phyloP scores from a whole-genome alignment of 768 basidiomycete genomes.

The Leccinum pellstonianum region DNA sequence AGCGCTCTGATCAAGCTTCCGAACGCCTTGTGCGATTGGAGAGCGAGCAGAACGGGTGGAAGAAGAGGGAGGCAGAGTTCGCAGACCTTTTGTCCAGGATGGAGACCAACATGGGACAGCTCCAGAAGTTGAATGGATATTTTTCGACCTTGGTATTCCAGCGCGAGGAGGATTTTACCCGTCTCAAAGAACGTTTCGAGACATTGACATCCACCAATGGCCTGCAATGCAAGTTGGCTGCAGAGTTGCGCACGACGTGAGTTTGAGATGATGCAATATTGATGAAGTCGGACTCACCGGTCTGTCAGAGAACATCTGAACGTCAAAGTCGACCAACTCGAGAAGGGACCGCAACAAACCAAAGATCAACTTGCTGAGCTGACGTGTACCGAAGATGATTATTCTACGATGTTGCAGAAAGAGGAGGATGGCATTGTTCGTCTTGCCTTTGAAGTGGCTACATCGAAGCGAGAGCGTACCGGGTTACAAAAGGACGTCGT shows the following conservation, averaged over 20 bases:
- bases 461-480: conserved; percentile 53
- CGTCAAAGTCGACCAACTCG: conserved; percentile 57
- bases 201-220: conserved; percentile 47
- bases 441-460: conserved; percentile 52
- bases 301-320: conserved; percentile 59
- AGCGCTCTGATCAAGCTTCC: conserved; percentile 81
- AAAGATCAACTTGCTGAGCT: conserved; percentile 79
- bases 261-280: conserved; percentile 19
- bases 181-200: conserved; percentile 77
- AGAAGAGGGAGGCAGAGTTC: conserved; percentile 61
- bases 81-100: conserved; percentile 54
- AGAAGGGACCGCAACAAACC: conserved; percentile 64
- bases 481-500: conserved; percentile 56
- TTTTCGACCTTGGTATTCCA: conserved; percentile 64
- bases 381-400: conserved; percentile 72
- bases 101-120: conserved; percentile 55
- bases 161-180: conserved; percentile 76
- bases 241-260: conserved; percentile 65
- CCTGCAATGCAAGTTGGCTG: conserved; percentile 66
- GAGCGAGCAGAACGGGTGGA: conserved; percentile 68
- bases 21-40: conserved; percentile 85
- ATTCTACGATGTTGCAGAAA: conserved; percentile 69
- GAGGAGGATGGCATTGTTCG: conserved; percentile 68
- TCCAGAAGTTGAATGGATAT: conserved; percentile 66
- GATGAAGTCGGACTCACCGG: conserved; percentile 1